A percentile compares a stretch with the other conserved stretches of the same genome.
Conservation (phyloP, 257 asterid species). For the Pogostemon cablin region DNA sequence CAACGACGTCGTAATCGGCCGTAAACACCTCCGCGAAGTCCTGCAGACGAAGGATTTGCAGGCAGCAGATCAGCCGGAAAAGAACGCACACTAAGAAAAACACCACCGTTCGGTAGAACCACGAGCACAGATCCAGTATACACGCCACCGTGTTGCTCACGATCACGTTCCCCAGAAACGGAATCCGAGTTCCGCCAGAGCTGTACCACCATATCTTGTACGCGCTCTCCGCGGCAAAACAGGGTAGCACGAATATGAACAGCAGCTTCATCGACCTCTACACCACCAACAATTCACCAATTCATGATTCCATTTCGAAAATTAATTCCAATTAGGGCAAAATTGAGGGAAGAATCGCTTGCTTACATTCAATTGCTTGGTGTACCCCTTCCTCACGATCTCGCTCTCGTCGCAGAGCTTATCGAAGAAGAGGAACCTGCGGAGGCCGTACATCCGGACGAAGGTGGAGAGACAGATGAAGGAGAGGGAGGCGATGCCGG, state of each 20-base stretch:
- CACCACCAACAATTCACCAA: background rate
- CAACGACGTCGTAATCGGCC: constrained; percentile 65
- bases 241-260: constrained; percentile 58
- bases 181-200: constrained; percentile 53
- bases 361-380: constrained; percentile 68
- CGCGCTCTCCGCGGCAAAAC: constrained; percentile 49
- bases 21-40: constrained; percentile 81
- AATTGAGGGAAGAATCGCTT: background rate
- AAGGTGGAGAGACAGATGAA: constrained; percentile 68
- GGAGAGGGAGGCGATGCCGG: constrained; percentile 70
- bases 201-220: constrained; percentile 69
- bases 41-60: constrained; percentile 82
- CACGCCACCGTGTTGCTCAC: constrained; percentile 54
- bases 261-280: constrained; percentile 57
- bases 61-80: constrained; percentile 79
- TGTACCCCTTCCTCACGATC: constrained; percentile 70
- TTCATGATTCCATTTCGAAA: background rate
- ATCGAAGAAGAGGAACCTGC: constrained; percentile 83
- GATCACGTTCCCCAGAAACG: constrained; percentile 49
- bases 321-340: background rate
- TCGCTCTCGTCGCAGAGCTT: constrained; percentile 90
- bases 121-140: constrained; percentile 57
- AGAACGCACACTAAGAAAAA: constrained; percentile 58
- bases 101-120: constrained; percentile 55
- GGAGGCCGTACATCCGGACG: constrained; percentile 63